These are phyloP conservation scores for Lobosporangium transversale DNA, from an alignment of 192 early-diverging fungal species.

Conservation along the genomic window DNA sequence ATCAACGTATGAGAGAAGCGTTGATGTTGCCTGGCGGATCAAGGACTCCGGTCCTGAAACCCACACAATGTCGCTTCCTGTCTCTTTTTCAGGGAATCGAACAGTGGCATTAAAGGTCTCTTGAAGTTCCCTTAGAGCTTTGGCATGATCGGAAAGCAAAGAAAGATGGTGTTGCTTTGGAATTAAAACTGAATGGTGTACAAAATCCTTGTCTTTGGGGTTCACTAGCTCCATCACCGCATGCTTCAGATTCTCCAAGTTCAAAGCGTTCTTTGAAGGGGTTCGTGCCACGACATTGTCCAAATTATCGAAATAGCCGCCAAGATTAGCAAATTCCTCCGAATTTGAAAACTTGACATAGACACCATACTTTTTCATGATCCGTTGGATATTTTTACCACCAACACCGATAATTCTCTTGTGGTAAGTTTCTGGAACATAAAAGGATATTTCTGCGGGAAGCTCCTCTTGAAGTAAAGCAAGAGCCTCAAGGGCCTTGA, in stretches of 20 bases:
- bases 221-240: conserved; percentile 71
- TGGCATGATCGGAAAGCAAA: conserved; percentile 38
- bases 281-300: conserved; percentile 89
- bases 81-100: conserved; percentile 71
- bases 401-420: conserved; percentile 86
- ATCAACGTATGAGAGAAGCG: conserved; percentile 55
- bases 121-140: conserved; percentile 58
- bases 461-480: conserved; percentile 76
- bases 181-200: conserved; percentile 47
- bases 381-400: conserved; percentile 85
- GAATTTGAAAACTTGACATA: conserved; percentile 86
- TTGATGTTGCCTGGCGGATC: conserved; percentile 57
- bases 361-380: conserved; percentile 86
- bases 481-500: conserved; percentile 69
- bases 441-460: conserved; percentile 82
- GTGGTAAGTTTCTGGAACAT: conserved; percentile 80
- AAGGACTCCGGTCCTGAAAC: conserved; percentile 66
- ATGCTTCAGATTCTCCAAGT: conserved; percentile 68
- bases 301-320: conserved; percentile 81
- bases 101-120: conserved; percentile 59
- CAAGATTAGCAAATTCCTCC: conserved; percentile 75
- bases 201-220: conserved; percentile 59
- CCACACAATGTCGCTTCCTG: conserved; percentile 63
- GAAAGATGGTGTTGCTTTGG: conserved; percentile 48
- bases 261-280: conserved; percentile 76